Base-by-base conservation (phyloP, 345 rosid genomes). In the Bretschneidera sinensis region DNA sequence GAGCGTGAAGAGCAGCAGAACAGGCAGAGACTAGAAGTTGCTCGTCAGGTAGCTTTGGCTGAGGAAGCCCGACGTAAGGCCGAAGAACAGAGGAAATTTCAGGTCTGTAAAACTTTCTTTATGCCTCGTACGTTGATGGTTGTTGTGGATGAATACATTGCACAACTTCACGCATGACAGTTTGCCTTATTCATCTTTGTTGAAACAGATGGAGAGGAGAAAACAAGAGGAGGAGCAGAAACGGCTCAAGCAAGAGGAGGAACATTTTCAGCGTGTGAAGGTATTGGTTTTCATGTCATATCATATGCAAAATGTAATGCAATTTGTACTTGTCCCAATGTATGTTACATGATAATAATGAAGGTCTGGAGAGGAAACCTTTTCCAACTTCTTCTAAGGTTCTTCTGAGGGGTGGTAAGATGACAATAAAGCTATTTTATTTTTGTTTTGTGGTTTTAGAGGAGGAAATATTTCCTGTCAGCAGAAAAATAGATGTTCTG, bases 31-130 rank as follows among this genome's bases (percentile, higher is more conserved):
- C 85, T 78, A 75, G 97, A 94, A 77, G 92, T 86, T 61, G 95
- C 96, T 67, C 96, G 95, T 58, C 97, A 90, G 82, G 83, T 88
- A 77, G 91, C 92, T 50, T 74, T 86, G 84, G 99, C 99, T 25
- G 96, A 90, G 77, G 97, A 94, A 73, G 99, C 97, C 67, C 95
- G 99, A 54, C 97, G 96, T 50, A 88, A 87, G 74, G 99, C 96
- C 17, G 96, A 90, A 81, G 99, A 90, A 71, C 96, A 94, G 71
- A 86, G 89, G 72, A 94, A 94, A 78, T 69, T 76, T 66, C 92
- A 85, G 96, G 99, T 94, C 39, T 66, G 62, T 43, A 20, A 48
- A 57, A 47, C 51, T 57, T 56, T 43, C 55, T 61, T 69, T 20
- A 4, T 57, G 21, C 18, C 39, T 43, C 64, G 0, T 66, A 33